Conservation (phyloP, 257 asterid species). For the Cinchona pubescens region DNA sequence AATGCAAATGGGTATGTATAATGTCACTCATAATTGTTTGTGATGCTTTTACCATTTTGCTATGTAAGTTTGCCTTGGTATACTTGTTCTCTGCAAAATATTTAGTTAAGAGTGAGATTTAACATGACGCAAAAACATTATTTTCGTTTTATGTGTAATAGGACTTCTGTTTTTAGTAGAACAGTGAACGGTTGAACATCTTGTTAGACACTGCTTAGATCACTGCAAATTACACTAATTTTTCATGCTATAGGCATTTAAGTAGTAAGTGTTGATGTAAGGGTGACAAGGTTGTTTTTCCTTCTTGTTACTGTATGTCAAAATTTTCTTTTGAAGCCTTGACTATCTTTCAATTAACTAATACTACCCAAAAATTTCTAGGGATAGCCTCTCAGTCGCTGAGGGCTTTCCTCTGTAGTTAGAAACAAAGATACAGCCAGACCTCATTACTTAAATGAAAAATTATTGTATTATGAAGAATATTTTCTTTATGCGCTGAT, state of each 20-base stretch:
- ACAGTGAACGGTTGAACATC: background rate
- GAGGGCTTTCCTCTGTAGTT: too few relatives aligned
- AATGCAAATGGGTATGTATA: constrained; percentile 69
- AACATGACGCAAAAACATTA: background rate
- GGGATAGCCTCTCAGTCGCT: too few relatives aligned
- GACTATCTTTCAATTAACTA: background rate
- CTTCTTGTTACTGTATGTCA: background rate
- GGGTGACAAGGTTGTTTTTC: background rate
- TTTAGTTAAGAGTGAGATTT: background rate
- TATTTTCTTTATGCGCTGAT: background rate
- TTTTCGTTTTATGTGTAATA: too few relatives aligned
- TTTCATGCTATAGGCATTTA: background rate
- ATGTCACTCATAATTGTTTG: background rate
- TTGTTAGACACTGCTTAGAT: background rate
- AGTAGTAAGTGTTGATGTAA: background rate
- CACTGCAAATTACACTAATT: background rate
- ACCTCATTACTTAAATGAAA: background rate
- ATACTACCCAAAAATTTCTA: background rate
- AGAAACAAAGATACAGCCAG: background rate
- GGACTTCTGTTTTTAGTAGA: background rate
- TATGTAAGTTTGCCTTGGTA: background rate
- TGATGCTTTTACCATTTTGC: background rate
- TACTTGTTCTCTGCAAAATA: background rate
- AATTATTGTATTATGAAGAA: background rate
- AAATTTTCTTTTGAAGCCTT: background rate